Conservation (phyloP, 768 basidiomycete species). For the Tulasnella calospora region DNA sequence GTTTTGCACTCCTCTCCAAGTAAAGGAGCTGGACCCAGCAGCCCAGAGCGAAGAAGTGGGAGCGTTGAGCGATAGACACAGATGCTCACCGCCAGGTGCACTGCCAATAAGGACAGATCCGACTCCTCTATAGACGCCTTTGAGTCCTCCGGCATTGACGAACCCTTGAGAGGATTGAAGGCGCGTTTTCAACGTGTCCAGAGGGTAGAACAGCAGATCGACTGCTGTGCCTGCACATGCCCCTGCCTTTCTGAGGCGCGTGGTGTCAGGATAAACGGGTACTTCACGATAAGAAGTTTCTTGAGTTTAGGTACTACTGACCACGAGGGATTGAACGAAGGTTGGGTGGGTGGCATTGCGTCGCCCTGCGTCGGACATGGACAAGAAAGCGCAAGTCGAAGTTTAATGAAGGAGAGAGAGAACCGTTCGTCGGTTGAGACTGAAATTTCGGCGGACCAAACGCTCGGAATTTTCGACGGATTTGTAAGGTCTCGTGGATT, state of each 20-base stretch:
- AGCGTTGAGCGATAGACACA: neutral
- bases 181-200: conserved; percentile 95
- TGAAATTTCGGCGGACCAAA: neutral
- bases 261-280: neutral
- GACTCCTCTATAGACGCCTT: conserved; percentile 85
- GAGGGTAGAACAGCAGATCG: conserved; percentile 92
- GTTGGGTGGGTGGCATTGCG: conserved; percentile 35
- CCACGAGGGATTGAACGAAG: conserved; percentile 47
- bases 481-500: neutral
- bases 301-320: conserved; percentile 33
- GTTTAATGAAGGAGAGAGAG: neutral
- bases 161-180: conserved; percentile 88
- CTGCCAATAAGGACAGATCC: conserved; percentile 93
- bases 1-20: neutral
- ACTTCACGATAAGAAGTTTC: neutral
- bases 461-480: conserved; percentile 8
- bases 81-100: conserved; percentile 77
- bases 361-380: neutral
- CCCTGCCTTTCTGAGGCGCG: conserved; percentile 54
- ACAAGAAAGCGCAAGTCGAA: conserved; percentile 15
- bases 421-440: neutral
- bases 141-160: conserved; percentile 76
- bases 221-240: conserved; percentile 89
- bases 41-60: neutral
- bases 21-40: neutral